These are phyloP conservation scores for Pythium monospermum DNA, from an alignment of 352 stramenopile genomes.

Conservation along the genomic window DNA sequence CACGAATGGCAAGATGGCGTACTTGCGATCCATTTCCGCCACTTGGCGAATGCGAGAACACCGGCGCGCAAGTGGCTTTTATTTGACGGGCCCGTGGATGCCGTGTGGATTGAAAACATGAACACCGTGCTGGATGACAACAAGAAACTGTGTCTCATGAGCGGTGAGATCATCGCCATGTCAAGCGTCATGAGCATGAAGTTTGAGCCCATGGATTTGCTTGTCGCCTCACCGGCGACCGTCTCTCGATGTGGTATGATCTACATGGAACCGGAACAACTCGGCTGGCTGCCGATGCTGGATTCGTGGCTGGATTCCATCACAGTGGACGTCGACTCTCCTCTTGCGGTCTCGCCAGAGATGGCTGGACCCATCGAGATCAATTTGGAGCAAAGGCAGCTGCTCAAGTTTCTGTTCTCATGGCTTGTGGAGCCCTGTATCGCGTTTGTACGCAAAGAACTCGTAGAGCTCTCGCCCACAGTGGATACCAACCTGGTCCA, in stretches of 20 bases:
- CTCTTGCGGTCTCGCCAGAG: conserved; percentile 7
- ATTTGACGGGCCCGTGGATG: conserved; percentile 92
- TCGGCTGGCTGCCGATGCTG: conserved; percentile 86
- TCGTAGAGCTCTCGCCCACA: conserved; percentile 82
- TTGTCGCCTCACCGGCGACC: conserved; percentile 91
- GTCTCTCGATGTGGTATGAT: conserved; percentile 94
- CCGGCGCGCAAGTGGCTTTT: conserved; percentile 90
- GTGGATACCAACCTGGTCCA: conserved; percentile 89
- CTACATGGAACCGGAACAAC: conserved; percentile 91
- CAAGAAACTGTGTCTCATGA: conserved; percentile 94
- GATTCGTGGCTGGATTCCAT: conserved; percentile 88
- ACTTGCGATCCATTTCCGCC: conserved; percentile 90
- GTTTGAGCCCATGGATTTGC: conserved; percentile 93
- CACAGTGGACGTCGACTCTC: conserved; percentile 20
- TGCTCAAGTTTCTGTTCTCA: conserved; percentile 75
- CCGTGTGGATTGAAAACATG: conserved; percentile 96
- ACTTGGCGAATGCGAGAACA: conserved; percentile 69
- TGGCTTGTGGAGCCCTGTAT: conserved; percentile 90
- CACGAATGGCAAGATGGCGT: conserved; percentile 95
- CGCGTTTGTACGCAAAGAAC: conserved; percentile 83
- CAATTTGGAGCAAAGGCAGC: conserved; percentile 56
- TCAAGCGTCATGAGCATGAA: conserved; percentile 94
- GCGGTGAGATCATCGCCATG: conserved; percentile 94
- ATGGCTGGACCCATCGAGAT: conserved; percentile 61
- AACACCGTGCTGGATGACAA: conserved; percentile 94